phyloP scores from a whole-genome alignment of 1,139 yeast genomes.

The Nadsonia commutata region DNA sequence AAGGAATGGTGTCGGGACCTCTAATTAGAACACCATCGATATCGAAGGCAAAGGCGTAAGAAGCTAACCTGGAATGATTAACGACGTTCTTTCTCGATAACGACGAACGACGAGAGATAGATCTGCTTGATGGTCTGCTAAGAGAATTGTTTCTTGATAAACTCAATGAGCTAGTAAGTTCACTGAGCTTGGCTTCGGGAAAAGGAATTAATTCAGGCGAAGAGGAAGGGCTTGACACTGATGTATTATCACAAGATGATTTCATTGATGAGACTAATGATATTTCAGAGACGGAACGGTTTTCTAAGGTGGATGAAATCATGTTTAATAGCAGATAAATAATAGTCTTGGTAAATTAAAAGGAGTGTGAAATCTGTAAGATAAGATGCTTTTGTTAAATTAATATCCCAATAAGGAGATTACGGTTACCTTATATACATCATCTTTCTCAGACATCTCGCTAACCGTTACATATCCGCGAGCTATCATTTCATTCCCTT shows the following conservation, averaged over 20 bases:
- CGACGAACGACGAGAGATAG: background rate
- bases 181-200: background rate
- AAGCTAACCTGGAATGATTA: slow-evolving; percentile 34
- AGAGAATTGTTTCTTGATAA: background rate
- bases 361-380: no score
- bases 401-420: no score
- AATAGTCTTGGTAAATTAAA: no score
- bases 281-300: background rate
- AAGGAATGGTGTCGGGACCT: slow-evolving; percentile 69
- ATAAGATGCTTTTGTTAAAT: no score
- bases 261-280: background rate
- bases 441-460: no score
- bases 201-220: background rate
- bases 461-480: no score
- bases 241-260: background rate
- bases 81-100: slow-evolving; percentile 6
- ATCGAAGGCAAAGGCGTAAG: slow-evolving; percentile 78
- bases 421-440: no score
- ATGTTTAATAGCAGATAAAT: no score
- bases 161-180: background rate
- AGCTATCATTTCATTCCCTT: no score
- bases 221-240: background rate
- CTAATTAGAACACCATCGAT: slow-evolving; percentile 73
- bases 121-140: background rate
- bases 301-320: no score